These are phyloP conservation scores for Lasiosphaeria miniovina DNA, from an alignment of 495 filamentous ascomycete genomes.

Conservation along the genomic window DNA sequence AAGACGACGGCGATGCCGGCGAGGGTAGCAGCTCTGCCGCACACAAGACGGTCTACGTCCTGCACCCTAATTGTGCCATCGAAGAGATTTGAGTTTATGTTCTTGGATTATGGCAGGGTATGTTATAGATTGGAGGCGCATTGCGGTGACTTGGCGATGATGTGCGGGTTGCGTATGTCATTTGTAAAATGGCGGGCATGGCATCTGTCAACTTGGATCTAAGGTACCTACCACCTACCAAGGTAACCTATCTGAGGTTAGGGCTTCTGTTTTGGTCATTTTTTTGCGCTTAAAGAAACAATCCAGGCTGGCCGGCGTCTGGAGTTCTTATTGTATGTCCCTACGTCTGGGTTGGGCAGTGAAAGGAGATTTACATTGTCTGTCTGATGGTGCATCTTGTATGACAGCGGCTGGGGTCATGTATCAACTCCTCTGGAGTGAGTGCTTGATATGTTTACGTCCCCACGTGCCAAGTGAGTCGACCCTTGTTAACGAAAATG, in stretches of 20 bases:
- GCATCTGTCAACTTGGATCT: neutral
- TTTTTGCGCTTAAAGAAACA: neutral
- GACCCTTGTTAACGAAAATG: too few relatives aligned
- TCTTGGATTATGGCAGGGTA: too few relatives aligned
- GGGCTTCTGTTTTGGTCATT: neutral
- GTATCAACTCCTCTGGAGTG: too few relatives aligned
- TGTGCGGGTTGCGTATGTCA: too few relatives aligned
- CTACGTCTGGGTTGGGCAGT: too few relatives aligned
- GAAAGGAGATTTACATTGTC: too few relatives aligned
- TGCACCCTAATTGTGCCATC: slow-evolving; percentile 91
- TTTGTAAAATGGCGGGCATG: neutral
- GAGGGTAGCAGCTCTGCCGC: slow-evolving; percentile 41
- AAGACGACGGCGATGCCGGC: slow-evolving; percentile 54
- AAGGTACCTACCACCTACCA: neutral
- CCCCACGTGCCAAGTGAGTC: too few relatives aligned
- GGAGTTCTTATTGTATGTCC: neutral
- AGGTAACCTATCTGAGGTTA: neutral
- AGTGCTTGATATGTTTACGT: too few relatives aligned
- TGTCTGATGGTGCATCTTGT: too few relatives aligned
- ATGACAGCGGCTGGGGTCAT: too few relatives aligned
- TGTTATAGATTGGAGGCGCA: neutral
- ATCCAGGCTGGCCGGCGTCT: neutral
- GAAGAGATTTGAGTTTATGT: slow-evolving; percentile 47
- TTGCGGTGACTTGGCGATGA: neutral
- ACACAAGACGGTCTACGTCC: slow-evolving; percentile 71